Conservation (phyloP, 2,329 filamentous ascomycete species). For the Pseudocercospora pini-densiflorae region DNA sequence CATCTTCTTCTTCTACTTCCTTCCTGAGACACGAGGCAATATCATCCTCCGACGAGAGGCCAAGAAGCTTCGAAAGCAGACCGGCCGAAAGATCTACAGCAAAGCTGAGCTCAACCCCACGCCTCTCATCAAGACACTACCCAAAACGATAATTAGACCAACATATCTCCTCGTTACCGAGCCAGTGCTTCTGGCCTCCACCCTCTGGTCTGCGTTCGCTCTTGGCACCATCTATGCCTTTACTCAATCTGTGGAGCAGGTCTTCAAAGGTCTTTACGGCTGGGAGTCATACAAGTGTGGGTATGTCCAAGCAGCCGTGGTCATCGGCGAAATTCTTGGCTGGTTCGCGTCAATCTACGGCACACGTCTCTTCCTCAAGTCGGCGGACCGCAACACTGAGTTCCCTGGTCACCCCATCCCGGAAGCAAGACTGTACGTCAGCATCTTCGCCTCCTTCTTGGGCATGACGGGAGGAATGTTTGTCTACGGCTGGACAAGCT, state of each 20-base stretch:
- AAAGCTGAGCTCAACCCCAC: slow-evolving; percentile 42
- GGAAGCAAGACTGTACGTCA: slow-evolving; percentile 53
- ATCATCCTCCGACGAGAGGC: slow-evolving; percentile 51
- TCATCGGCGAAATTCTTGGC: slow-evolving; percentile 53
- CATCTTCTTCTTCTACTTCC: slow-evolving; percentile 44
- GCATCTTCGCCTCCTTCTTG: slow-evolving; percentile 49
- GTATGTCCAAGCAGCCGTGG: slow-evolving; percentile 51
- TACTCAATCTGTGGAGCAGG: slow-evolving; percentile 53
- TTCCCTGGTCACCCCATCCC: slow-evolving; percentile 45
- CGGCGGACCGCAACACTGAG: slow-evolving; percentile 45
- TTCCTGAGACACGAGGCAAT: slow-evolving; percentile 54
- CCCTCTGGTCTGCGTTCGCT: slow-evolving; percentile 55
- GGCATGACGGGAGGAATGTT: slow-evolving; percentile 57
- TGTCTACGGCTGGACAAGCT: slow-evolving; percentile 56
- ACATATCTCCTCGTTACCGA: slow-evolving; percentile 54
- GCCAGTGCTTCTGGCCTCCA: slow-evolving; percentile 54
- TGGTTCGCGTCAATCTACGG: slow-evolving; percentile 42
- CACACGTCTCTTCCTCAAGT: slow-evolving; percentile 47
- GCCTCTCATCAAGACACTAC: slow-evolving; percentile 40
- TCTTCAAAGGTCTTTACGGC: slow-evolving; percentile 47
- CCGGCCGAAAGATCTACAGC: slow-evolving; percentile 35
- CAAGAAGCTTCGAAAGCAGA: slow-evolving; percentile 39
- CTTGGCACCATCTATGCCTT: slow-evolving; percentile 56
- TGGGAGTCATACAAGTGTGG: slow-evolving; percentile 50
- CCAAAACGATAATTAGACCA: slow-evolving; percentile 39